Evolutionary conservation across 495 filamentous ascomycete species (phyloP), one percentile per base, ranked within the genome.

Genomic region (Platismatia glauca): DNA sequence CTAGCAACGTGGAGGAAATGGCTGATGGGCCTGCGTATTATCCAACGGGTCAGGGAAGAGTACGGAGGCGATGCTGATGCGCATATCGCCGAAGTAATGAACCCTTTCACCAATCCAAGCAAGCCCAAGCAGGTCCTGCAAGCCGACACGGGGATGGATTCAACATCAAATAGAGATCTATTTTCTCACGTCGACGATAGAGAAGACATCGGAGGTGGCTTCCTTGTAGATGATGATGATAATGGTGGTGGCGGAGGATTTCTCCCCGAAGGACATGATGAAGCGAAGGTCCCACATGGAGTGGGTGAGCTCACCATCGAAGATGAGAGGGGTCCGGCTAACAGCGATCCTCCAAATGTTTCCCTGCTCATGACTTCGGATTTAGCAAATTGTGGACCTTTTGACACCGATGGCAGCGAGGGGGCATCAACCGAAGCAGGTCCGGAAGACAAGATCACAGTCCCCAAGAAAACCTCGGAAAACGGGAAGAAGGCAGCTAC

Each of bases 1-100:
- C 68, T 97, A 65, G 80, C 78, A 34, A 85, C 83, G 66, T 99
- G 95, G 94, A 81, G 87, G 58, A 95, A 89, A 71, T 90, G 96
- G 64, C 61, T 95, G 46, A 86, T 90, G 78, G 91, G 92, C 1
- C 65, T 96, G 73, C 79, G 90, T 46, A 91, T 97, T 65, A 78
- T 88, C 39, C 83, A 92, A 72, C 79, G 91, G 44, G 84, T 98
- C 37, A 77, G 80, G 44, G 81, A 86, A 59, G 90, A 96, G 57
- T 95, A 96, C 76, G 89, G 87, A 4, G 74, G 69, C 11, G 75
- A 71, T 29, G 75, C 76, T 64, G 71, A 74, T 35, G 75, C 65
- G 4, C 56, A 62, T 59, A 64, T 66, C 57, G 74, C 59, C 58
- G 75, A 74, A 27, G 73, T 73, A 61, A 65, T 71, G 16, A 82